These are phyloP conservation scores for Mortierella claussenii DNA, from an alignment of 192 early-diverging fungal genomes.

Conservation along the genomic window DNA sequence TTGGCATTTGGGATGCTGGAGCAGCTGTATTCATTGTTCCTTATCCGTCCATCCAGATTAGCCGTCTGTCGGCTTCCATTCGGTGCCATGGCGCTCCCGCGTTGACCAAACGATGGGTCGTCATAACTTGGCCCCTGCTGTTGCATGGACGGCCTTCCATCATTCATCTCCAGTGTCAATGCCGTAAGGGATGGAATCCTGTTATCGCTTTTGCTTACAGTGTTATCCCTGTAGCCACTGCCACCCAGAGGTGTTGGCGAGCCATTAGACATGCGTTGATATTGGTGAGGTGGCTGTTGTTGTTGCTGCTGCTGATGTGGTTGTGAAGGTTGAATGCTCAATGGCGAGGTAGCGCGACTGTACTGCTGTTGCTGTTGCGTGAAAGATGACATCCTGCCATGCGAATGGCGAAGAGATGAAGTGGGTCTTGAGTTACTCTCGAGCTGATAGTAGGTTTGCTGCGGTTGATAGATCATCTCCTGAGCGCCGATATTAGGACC, in stretches of 20 bases:
- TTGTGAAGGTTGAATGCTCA: background rate
- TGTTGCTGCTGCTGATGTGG: conserved; percentile 2
- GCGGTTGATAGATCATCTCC: conserved; percentile 5
- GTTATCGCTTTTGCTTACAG: background rate
- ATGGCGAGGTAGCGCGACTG: background rate
- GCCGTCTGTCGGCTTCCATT: too few species aligned
- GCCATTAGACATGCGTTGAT: conserved; percentile 14
- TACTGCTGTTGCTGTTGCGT: background rate
- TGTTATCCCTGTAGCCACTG: conserved; percentile 18
- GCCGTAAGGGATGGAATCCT: background rate
- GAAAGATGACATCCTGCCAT: conserved; percentile 10
- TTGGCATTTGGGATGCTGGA: background rate
- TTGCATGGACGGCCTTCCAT: background rate
- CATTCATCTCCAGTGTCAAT: background rate
- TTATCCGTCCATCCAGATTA: background rate
- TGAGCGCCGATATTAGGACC: conserved; percentile 1
- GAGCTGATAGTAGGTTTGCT: background rate
- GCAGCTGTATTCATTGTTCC: background rate
- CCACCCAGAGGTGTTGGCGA: conserved; percentile 9
- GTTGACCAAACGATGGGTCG: background rate
- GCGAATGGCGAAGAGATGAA: conserved; percentile 4
- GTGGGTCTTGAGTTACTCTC: background rate
- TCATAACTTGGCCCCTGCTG: background rate
- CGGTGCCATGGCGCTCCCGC: too few species aligned
- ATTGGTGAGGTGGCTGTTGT: conserved; percentile 1